These are phyloP conservation scores for Neurospora hispaniola DNA, from an alignment of 495 filamentous ascomycete genomes.

Conservation along the genomic window DNA sequence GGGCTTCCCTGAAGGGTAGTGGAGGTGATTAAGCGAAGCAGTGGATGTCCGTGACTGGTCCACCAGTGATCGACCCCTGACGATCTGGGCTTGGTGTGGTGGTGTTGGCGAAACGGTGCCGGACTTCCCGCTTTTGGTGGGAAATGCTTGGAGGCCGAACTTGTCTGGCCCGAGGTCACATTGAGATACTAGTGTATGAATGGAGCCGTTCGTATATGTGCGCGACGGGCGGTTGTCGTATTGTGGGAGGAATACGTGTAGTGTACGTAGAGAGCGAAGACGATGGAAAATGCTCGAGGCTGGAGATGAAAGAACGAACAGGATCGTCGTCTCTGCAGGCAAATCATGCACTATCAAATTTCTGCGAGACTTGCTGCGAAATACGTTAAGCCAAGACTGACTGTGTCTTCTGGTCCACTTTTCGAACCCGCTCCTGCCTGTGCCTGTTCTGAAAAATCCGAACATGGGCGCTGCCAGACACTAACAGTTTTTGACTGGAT, in stretches of 20 bases:
- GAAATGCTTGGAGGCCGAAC: neutral
- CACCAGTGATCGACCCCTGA: neutral
- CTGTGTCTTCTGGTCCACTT: neutral
- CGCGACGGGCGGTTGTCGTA: neutral
- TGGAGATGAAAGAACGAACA: neutral
- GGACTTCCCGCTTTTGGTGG: neutral
- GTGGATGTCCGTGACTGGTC: neutral
- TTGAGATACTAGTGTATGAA: neutral
- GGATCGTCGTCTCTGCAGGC: too few relatives aligned
- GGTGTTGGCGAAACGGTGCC: neutral
- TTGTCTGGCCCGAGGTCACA: neutral
- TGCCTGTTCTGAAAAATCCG: neutral
- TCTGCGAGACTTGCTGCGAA: neutral
- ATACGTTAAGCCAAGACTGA: neutral
- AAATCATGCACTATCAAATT: neutral
- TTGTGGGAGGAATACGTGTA: neutral
- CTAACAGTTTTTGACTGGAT: neutral
- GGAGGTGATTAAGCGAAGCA: neutral
- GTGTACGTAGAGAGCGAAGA: neutral
- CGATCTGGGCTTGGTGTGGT: neutral
- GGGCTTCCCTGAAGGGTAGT: neutral
- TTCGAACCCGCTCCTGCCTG: neutral
- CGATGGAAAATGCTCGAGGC: neutral
- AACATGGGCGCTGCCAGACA: neutral
- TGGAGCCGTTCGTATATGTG: neutral